Evolutionary conservation across 345 rosid species (phyloP).

Genomic region (Turritis glabra): DNA sequence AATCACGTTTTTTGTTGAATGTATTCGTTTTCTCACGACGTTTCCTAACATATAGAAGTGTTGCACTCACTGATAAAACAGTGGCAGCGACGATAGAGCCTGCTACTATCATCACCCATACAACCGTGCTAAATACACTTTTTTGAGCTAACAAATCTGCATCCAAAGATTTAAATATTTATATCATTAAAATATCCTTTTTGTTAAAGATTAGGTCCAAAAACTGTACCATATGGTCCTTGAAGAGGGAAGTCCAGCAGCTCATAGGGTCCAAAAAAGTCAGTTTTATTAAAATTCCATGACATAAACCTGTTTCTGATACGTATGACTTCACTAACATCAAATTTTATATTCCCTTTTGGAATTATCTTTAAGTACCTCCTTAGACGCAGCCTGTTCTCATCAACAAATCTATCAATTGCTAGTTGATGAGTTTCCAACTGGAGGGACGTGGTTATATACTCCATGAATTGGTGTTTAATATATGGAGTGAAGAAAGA

Average conservation of each 20-base stretch:
- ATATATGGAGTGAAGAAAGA: slow-evolving; percentile 62
- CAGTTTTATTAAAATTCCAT: slow-evolving; percentile 53
- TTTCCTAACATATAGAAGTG: slow-evolving; percentile 50
- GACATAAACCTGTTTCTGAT: slow-evolving; percentile 51
- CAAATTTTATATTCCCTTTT: slow-evolving; percentile 31
- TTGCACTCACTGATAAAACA: slow-evolving; percentile 43
- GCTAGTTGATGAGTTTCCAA: slow-evolving; percentile 57
- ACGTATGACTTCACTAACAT: slow-evolving; percentile 57
- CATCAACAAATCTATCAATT: slow-evolving; percentile 55
- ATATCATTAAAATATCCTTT: background rate
- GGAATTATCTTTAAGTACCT: slow-evolving; percentile 34
- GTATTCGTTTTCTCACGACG: slow-evolving; percentile 29
- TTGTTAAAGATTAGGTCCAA: background rate
- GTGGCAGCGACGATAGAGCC: slow-evolving; percentile 49
- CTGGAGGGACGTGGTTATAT: slow-evolving; percentile 54
- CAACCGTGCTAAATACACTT: slow-evolving; percentile 43
- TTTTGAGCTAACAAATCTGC: background rate
- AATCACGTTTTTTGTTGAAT: slow-evolving; percentile 53
- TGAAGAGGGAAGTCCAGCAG: slow-evolving; percentile 74
- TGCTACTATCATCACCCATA: slow-evolving; percentile 50
- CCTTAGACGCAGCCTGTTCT: slow-evolving; percentile 55
- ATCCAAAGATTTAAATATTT: background rate
- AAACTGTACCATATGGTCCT: slow-evolving; percentile 65
- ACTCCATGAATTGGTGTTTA: slow-evolving; percentile 40
- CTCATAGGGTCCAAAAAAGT: slow-evolving; percentile 84